Conservation (phyloP, 305 asterid genomes). For the Lippia alba region DNA sequence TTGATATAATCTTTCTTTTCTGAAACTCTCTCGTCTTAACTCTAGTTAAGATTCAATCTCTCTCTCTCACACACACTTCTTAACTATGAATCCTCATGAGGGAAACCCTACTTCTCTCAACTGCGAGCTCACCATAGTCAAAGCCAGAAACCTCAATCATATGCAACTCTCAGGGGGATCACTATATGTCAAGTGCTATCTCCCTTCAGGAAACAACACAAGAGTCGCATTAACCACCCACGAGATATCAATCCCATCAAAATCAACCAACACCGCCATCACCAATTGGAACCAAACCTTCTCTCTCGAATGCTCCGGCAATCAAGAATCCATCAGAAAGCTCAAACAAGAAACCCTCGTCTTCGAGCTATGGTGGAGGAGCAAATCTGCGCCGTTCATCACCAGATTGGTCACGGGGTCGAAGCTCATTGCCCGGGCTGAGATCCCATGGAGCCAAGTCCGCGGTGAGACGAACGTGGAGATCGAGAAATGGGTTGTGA, state of each 20-base stretch:
- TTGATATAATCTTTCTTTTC: too few species aligned
- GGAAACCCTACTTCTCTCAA: conserved; percentile 21
- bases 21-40: neutral
- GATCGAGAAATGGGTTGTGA: conserved; percentile 52
- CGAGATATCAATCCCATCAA: conserved; percentile 52
- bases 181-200: conserved; percentile 65
- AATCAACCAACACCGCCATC: conserved; percentile 26
- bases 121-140: conserved; percentile 31
- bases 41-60: neutral
- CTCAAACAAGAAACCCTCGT: conserved; percentile 46
- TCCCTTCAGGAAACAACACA: conserved; percentile 50
- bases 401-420: conserved; percentile 40
- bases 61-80: conserved; percentile 9
- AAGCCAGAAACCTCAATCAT: conserved; percentile 30
- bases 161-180: conserved; percentile 29
- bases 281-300: conserved; percentile 52
- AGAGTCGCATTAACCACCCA: conserved; percentile 51
- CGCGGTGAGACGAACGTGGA: conserved; percentile 43
- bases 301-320: conserved; percentile 57
- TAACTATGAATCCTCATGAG: conserved; percentile 25
- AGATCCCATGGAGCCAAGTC: conserved; percentile 54
- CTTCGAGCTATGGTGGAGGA: conserved; percentile 61
- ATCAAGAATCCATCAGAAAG: conserved; percentile 38
- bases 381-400: conserved; percentile 37
- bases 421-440: conserved; percentile 57